phyloP scores from a whole-genome alignment of 2,329 filamentous ascomycete genomes.

The Monilinia laxa region DNA sequence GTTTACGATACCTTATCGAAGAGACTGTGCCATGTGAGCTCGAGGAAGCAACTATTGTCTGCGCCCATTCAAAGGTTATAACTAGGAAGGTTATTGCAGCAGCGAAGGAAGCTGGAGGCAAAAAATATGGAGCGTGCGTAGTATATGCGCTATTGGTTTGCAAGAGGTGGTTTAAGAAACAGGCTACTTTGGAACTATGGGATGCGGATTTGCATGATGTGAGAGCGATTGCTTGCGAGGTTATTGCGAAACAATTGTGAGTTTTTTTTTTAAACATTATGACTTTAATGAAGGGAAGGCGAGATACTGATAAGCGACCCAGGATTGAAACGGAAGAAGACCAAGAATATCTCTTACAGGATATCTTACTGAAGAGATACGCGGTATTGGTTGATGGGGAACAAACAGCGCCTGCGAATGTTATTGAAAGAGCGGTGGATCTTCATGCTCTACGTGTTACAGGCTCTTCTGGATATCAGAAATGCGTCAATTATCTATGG shows the following conservation, averaged over 20 bases:
- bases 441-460: slow-evolving; percentile 87
- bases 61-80: slow-evolving; percentile 81
- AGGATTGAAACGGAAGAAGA: slow-evolving; percentile 84
- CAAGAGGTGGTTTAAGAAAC: slow-evolving; percentile 72
- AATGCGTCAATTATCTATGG: slow-evolving; percentile 92
- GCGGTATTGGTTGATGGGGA: slow-evolving; percentile 72
- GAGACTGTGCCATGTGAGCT: slow-evolving; percentile 88
- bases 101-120: slow-evolving; percentile 76
- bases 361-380: slow-evolving; percentile 84
- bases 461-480: slow-evolving; percentile 85
- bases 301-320: not conserved
- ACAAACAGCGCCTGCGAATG: slow-evolving; percentile 75
- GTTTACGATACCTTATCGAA: slow-evolving; percentile 87
- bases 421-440: slow-evolving; percentile 90
- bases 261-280: slow-evolving; percentile 30
- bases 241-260: slow-evolving; percentile 78
- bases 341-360: slow-evolving; percentile 72
- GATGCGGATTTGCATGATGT: slow-evolving; percentile 81
- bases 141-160: slow-evolving; percentile 44
- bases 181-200: slow-evolving; percentile 82
- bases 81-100: slow-evolving; percentile 76
- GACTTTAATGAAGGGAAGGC: slow-evolving; percentile 38
- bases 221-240: slow-evolving; percentile 79
- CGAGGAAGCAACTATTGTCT: slow-evolving; percentile 70
- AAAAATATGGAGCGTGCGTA: slow-evolving; percentile 74